Conservation (phyloP, 768 basidiomycete genomes). For the Lentinula guzmanii region DNA sequence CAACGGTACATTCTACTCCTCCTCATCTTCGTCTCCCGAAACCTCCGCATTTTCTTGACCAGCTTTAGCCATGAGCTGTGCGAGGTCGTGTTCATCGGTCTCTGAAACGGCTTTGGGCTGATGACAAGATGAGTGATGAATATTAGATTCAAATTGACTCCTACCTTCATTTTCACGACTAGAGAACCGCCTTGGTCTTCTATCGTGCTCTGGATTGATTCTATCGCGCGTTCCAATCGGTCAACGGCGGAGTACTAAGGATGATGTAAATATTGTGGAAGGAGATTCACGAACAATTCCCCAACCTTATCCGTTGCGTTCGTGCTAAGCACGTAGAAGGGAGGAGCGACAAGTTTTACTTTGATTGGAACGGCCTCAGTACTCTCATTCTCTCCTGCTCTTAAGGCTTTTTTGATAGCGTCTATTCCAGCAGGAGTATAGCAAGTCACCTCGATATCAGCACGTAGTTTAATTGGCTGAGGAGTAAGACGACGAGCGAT, state of each 20-base stretch:
- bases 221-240: conserved; percentile 88
- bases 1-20: conserved; percentile 14
- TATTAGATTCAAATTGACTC: conserved; percentile 5
- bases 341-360: conserved; percentile 94
- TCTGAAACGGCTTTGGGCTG: conserved; percentile 98
- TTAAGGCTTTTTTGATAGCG: conserved; percentile 89
- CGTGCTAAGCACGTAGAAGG: conserved; percentile 90
- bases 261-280: background rate
- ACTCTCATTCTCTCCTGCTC: conserved; percentile 83
- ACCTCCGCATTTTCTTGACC: conserved; percentile 94
- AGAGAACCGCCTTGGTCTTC: conserved; percentile 81
- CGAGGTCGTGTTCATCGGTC: conserved; percentile 95
- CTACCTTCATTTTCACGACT: conserved; percentile 94
- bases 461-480: conserved; percentile 97
- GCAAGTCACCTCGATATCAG: conserved; percentile 96
- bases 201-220: conserved; percentile 81
- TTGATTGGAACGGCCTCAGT: conserved; percentile 93
- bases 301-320: conserved; percentile 93
- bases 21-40: conserved; percentile 89
- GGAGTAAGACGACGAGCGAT: conserved; percentile 95
- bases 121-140: background rate
- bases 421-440: conserved; percentile 95
- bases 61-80: conserved; percentile 93
- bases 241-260: conserved; percentile 81
- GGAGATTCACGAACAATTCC: background rate